A percentile compares a stretch with the other conserved stretches of the same genome.
These are phyloP conservation scores for Phytophthora podocarpi DNA, from an alignment of 352 stramenopile genomes.

Conservation along the genomic window DNA sequence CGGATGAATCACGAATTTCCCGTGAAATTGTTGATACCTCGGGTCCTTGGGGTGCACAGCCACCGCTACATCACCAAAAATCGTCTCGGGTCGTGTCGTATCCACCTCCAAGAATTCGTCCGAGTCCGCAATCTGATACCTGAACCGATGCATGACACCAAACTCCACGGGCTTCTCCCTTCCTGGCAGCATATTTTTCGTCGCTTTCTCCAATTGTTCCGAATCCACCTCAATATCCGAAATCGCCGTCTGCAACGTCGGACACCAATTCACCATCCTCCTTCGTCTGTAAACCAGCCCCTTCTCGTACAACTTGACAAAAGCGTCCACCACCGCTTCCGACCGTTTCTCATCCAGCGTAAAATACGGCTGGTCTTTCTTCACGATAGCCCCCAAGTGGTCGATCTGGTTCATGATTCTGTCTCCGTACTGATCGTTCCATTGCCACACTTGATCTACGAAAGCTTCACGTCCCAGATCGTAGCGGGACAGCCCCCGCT, in stretches of 20 bases:
- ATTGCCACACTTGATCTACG: conserved; percentile 96
- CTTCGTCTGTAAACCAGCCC: conserved; percentile 97
- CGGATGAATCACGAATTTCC: conserved; percentile 95
- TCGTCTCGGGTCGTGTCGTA: conserved; percentile 98
- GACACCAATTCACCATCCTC: conserved; percentile 98
- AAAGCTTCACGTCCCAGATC: conserved; percentile 98
- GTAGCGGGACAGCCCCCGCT: conserved; percentile 89
- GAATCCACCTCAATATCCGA: conserved; percentile 98
- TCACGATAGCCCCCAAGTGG: conserved; percentile 93
- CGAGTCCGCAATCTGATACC: conserved; percentile 70
- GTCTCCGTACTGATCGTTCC: conserved; percentile 98
- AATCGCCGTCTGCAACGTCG: conserved; percentile 95
- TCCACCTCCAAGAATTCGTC: conserved; percentile 92
- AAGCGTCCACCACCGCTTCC: conserved; percentile 62
- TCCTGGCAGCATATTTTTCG: conserved; percentile 77
- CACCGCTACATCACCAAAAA: conserved; percentile 98
- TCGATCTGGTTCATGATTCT: conserved; percentile 96
- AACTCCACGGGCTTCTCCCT: conserved; percentile 74
- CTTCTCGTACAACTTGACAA: conserved; percentile 94
- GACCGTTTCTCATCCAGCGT: conserved; percentile 97
- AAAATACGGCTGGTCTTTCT: conserved; percentile 97
- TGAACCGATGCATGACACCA: conserved; percentile 85
- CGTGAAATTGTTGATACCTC: conserved; percentile 95
- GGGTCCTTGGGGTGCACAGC: conserved; percentile 97
- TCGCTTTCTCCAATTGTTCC: conserved; percentile 94